Conservation (phyloP, 2,329 filamentous ascomycete genomes). For the Thielaviopsis populi region DNA sequence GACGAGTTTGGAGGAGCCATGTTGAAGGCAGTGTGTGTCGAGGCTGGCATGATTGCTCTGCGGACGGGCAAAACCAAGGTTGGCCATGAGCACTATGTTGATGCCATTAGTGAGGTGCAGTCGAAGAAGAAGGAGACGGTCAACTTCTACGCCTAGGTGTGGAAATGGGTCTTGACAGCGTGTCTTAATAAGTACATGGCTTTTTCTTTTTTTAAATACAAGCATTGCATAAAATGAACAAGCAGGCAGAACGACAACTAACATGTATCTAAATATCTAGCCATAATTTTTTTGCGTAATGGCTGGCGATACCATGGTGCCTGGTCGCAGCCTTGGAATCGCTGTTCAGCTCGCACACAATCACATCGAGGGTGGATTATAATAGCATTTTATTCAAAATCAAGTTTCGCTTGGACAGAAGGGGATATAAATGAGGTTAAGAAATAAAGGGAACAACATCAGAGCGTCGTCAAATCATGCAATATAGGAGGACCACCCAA, state of each 20-base stretch:
- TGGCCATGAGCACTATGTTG: conserved; percentile 94
- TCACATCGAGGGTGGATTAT: too few species aligned
- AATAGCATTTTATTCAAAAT: background rate
- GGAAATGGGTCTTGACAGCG: background rate
- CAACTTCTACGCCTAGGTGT: conserved; percentile 37
- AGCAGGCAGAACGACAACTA: too few species aligned
- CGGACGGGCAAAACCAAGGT: conserved; percentile 92
- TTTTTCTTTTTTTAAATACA: background rate
- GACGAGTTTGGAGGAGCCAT: conserved; percentile 97
- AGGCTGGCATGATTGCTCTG: conserved; percentile 97
- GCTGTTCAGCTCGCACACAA: too few species aligned
- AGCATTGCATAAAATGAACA: background rate
- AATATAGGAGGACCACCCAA: background rate
- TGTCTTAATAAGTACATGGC: background rate
- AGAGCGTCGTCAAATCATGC: conserved; percentile 3
- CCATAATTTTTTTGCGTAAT: too few species aligned
- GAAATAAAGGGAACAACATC: background rate
- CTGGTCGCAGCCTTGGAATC: too few species aligned
- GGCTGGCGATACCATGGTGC: too few species aligned
- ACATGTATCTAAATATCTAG: too few species aligned
- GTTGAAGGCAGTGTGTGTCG: conserved; percentile 95
- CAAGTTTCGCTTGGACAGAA: background rate
- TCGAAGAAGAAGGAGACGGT: conserved; percentile 85
- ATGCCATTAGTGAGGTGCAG: conserved; percentile 93
- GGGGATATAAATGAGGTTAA: background rate